Conservation (phyloP, 805 yeast genomes). For the Candida sithepensis region DNA sequence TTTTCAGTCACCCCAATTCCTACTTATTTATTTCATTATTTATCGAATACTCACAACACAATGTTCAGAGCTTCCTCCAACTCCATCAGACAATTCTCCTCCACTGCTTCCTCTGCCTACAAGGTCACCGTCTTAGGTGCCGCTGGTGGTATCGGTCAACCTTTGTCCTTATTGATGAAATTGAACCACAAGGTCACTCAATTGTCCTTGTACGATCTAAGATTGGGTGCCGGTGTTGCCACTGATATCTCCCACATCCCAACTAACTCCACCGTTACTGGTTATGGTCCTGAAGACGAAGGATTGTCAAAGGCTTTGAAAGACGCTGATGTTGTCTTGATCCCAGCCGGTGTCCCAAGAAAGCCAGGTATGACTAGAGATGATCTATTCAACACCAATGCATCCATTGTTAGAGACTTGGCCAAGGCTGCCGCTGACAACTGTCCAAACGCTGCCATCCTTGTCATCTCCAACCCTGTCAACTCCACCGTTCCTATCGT, state of each 20-base stretch:
- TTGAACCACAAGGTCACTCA: slow-evolving; percentile 84
- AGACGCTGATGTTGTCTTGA: slow-evolving; percentile 81
- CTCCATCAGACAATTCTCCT: slow-evolving; percentile 53
- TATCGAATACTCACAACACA: background rate
- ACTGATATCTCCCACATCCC: slow-evolving; percentile 94
- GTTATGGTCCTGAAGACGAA: slow-evolving; percentile 79
- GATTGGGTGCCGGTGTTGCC: slow-evolving; percentile 95
- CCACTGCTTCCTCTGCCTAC: slow-evolving; percentile 63
- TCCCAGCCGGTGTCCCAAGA: slow-evolving; percentile 98
- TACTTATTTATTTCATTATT: background rate
- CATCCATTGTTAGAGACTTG: slow-evolving; percentile 89
- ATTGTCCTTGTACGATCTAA: slow-evolving; percentile 81
- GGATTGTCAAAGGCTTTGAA: slow-evolving; percentile 67
- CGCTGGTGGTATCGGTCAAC: slow-evolving; percentile 95
- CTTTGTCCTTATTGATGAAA: slow-evolving; percentile 77
- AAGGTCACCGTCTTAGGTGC: slow-evolving; percentile 82
- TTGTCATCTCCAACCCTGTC: slow-evolving; percentile 90
- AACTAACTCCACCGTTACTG: slow-evolving; percentile 84
- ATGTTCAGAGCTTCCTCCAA: slow-evolving; percentile 46
- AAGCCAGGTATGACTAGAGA: slow-evolving; percentile 99
- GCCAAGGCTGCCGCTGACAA: slow-evolving; percentile 80
- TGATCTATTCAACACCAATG: slow-evolving; percentile 93
- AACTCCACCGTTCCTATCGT: slow-evolving; percentile 97
- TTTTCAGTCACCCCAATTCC: background rate
- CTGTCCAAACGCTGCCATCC: slow-evolving; percentile 80